phyloP scores from a whole-genome alignment of 208 protist genomes.

The Vickermania spadyakhi region DNA sequence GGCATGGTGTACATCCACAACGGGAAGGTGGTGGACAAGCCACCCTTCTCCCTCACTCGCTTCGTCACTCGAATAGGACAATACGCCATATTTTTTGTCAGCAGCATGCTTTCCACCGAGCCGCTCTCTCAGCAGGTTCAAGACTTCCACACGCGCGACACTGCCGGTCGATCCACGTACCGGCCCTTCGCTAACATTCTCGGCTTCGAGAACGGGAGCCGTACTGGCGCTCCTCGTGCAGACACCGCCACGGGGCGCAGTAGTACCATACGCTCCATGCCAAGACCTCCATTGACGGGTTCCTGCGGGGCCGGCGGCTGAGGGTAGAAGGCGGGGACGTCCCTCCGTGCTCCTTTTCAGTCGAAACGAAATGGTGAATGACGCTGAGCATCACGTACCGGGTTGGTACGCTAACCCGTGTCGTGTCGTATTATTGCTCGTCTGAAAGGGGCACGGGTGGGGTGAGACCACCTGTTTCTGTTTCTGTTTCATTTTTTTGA shows the following conservation, averaged over 20 bases:
- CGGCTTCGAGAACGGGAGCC: constrained; percentile 13
- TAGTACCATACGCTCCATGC: constrained; percentile 40
- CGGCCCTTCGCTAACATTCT: constrained; percentile 9
- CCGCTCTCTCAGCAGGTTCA: constrained; percentile 32
- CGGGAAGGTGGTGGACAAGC: constrained; percentile 65
- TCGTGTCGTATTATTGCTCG: too few relatives aligned
- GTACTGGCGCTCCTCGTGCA: constrained; percentile 11
- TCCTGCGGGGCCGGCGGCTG: constrained; percentile 18
- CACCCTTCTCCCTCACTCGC: constrained; percentile 50
- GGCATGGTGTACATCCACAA: constrained; percentile 67
- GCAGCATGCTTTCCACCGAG: constrained; percentile 47
- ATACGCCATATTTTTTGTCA: constrained; percentile 47
- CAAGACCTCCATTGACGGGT: constrained; percentile 21
- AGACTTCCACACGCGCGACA: constrained; percentile 13
- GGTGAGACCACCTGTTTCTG: too few relatives aligned
- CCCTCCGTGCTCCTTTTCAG: too few relatives aligned
- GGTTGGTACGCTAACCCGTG: too few relatives aligned
- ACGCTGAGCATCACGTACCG: too few relatives aligned
- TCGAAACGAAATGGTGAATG: too few relatives aligned
- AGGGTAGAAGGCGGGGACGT: constrained; percentile 9
- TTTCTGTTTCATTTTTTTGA: too few relatives aligned
- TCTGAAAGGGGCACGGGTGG: too few relatives aligned
- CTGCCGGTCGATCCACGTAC: constrained; percentile 3
- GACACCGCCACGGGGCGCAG: constrained; percentile 3
- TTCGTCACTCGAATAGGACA: constrained; percentile 29